These are phyloP conservation scores for Russula sp. DNA, from an alignment of 768 basidiomycete genomes.

Conservation along the genomic window DNA sequence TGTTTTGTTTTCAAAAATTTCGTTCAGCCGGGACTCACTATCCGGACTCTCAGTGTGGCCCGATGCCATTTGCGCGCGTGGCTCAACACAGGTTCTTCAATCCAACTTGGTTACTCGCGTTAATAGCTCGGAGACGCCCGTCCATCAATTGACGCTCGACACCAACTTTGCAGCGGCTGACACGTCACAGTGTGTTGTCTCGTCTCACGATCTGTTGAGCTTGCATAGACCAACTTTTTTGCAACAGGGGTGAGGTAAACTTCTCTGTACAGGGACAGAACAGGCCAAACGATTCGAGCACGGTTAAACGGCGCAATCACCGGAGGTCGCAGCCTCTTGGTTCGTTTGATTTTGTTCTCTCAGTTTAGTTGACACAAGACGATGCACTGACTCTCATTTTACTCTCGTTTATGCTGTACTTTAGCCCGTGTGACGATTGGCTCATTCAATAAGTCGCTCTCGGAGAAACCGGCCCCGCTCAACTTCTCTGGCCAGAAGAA, in stretches of 20 bases:
- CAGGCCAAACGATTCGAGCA: no score
- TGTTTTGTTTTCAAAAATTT: neutral
- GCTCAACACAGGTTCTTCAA: neutral
- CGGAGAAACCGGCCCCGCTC: neutral
- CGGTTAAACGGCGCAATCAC: neutral
- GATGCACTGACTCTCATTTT: neutral
- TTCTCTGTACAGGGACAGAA: neutral
- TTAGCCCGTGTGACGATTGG: neutral
- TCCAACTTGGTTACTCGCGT: neutral
- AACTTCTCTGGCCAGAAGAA: neutral
- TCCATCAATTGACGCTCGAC: neutral
- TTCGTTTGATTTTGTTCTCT: neutral
- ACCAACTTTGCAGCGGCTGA: neutral
- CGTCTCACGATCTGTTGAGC: neutral
- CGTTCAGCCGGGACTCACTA: neutral
- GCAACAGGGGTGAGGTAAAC: neutral
- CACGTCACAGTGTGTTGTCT: neutral
- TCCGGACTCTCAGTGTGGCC: neutral
- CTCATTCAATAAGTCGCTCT: neutral
- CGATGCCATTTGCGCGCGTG: slow-evolving; percentile 12
- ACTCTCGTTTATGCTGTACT: neutral
- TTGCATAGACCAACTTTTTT: neutral
- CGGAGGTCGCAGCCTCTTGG: neutral
- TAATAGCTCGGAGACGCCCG: no score
- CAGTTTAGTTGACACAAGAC: neutral